Percentiles rank a stretch among this genome's conserved stretches.
These are phyloP conservation scores for Poa annua DNA, from an alignment of 176 grass and related monocot genomes.

Conservation along the genomic window DNA sequence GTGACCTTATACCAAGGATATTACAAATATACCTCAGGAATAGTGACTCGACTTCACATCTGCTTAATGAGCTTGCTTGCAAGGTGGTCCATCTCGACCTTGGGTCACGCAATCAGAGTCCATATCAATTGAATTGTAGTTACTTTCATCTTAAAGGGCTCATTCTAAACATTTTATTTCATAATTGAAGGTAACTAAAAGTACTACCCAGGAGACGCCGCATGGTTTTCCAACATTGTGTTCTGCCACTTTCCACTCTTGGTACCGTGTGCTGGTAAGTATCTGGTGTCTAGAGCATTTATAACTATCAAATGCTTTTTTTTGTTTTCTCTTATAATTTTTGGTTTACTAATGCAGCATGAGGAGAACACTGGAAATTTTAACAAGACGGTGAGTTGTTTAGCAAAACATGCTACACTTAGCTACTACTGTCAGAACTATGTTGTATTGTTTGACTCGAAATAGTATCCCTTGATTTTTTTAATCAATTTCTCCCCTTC, in stretches of 20 bases:
- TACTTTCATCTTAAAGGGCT: conserved; percentile 23
- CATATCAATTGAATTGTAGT: conserved; percentile 17
- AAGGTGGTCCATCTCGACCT: conserved; percentile 48
- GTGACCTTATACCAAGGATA: conserved; percentile 78
- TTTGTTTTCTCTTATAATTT: conserved; percentile 30
- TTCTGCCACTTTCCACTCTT: conserved; percentile 67
- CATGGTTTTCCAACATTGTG: conserved; percentile 66
- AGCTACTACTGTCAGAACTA: background rate
- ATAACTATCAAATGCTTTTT: conserved; percentile 9
- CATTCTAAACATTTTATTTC: conserved; percentile 36
- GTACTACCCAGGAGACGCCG: conserved; percentile 47
- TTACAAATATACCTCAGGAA: conserved; percentile 84
- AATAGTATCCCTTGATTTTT: conserved; percentile 17
- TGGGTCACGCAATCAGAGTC: conserved; percentile 29
- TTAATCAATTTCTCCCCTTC: conserved; percentile 31
- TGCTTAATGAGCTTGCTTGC: conserved; percentile 61
- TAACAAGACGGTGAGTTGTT: conserved; percentile 67
- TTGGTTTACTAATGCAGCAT: conserved; percentile 62
- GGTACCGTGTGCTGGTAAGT: conserved; percentile 82
- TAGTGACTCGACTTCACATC: conserved; percentile 70
- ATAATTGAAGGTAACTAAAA: conserved; percentile 55
- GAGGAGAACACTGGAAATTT: conserved; percentile 81
- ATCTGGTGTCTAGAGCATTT: conserved; percentile 38
- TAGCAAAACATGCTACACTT: conserved; percentile 30
- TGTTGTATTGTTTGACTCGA: background rate